Evolutionary conservation across 805 yeast genomes (phyloP), one percentile per base, ranked within the genome.

Genomic region (Yarrowia sp.): DNA sequence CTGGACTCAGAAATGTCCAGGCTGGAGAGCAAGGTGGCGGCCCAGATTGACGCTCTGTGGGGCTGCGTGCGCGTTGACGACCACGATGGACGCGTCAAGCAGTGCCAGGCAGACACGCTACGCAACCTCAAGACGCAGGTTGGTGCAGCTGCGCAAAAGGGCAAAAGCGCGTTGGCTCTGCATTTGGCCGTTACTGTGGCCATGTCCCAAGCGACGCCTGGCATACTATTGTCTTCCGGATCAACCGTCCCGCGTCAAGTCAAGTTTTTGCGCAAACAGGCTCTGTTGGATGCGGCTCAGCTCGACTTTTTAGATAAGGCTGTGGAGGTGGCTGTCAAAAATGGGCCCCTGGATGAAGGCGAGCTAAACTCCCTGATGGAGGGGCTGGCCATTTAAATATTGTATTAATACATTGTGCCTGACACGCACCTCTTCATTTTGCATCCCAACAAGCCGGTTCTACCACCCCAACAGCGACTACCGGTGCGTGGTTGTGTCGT

Each of bases 1-100:
- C 64, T 58, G 41, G 51, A 58, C 41, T 41, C 51, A 51, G 63
- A 58, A 58, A 58, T 58, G 63, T 58, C 63, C 49, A 58, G 41
- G 51, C 51, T 58, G 51, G 63, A 58, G 40, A 30, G 32, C 41
- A 58, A 58, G 51, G 51, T 58, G 22, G 38, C 26, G 10, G 63
- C 49, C 6, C 51, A 58, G 21, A 58, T 58, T 21, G 63, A 58
- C 8, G 17, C 24, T 6, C 32, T 58, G 22, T 43, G 51, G 51
- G 36, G n/a, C 5, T 54, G 61, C 22, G 61, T 54, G n/a, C 61
- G 61, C 12, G 46, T 54, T 5, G 61, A 54, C 33, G 46, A 54
- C 61, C 38, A 54, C 14, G 61, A n/a, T 35, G 61, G 41, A 54
- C 61, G 46, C 46, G 61, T 54, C 35, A 24, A 26, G 46, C 61